Percentiles rank a stretch among this genome's conserved stretches.
phyloP scores from a whole-genome alignment of 176 grass and related monocot species.

The Neostapfia colusana region DNA sequence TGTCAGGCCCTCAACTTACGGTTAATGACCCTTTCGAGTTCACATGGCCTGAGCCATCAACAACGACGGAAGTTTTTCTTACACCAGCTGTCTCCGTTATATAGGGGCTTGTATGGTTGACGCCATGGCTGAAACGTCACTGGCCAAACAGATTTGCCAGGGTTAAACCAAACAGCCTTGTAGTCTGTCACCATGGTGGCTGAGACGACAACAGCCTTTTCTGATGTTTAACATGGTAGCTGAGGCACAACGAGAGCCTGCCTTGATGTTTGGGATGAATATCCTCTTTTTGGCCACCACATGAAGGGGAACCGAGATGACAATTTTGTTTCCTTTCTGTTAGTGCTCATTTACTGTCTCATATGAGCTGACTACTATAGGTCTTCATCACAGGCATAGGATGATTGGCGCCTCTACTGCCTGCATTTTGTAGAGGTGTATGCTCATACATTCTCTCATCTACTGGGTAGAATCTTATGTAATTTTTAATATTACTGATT shows the following conservation, averaged over 20 bases:
- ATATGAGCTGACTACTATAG: conserved; percentile 42
- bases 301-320: neutral
- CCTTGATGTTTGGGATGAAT: neutral
- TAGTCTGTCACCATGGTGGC: neutral
- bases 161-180: no score
- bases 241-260: neutral
- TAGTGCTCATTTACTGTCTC: conserved; percentile 11
- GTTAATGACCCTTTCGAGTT: conserved; percentile 43
- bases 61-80: conserved; percentile 28
- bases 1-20: conserved; percentile 1
- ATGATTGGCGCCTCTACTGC: conserved; percentile 32
- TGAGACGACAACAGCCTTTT: neutral
- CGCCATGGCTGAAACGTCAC: no score
- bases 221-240: neutral
- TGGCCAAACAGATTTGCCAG: no score
- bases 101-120: neutral
- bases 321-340: conserved; percentile 34
- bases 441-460: conserved; percentile 34
- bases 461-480: conserved; percentile 19
- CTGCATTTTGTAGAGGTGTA: conserved; percentile 52
- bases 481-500: conserved; percentile 31
- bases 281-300: conserved; percentile 9
- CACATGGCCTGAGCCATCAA: conserved; percentile 45
- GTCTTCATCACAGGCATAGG: neutral
- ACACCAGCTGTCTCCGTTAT: conserved; percentile 14